Evolutionary conservation across 129 eudicot species (phyloP).

Genomic region (Tagetes erecta): DNA sequence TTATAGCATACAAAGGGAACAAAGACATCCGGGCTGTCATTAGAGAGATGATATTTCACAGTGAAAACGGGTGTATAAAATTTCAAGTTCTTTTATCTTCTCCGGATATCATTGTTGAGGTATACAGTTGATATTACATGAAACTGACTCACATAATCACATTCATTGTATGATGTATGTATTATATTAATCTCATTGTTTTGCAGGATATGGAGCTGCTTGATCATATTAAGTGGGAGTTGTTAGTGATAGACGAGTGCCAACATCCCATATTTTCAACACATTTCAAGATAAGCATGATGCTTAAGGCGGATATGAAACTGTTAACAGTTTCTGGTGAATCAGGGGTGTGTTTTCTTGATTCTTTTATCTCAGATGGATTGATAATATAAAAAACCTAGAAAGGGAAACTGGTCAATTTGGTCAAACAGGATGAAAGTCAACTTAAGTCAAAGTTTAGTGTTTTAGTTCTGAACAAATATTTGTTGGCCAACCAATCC

Average conservation of each 20-base stretch:
- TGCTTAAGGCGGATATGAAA: conserved; percentile 44
- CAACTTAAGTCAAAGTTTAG: background rate
- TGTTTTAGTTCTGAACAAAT: background rate
- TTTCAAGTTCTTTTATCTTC: conserved; percentile 49
- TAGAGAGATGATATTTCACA: conserved; percentile 33
- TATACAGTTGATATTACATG: conserved; percentile 18
- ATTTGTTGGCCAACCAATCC: background rate
- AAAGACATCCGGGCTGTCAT: conserved; percentile 34
- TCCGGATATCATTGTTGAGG: conserved; percentile 42
- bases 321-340: conserved; percentile 35
- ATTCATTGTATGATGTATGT: background rate
- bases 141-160: background rate
- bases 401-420: background rate
- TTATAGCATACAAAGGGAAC: conserved; percentile 43
- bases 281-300: conserved; percentile 21
- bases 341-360: conserved; percentile 26
- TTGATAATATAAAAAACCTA: background rate
- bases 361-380: background rate
- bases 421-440: conserved; percentile 4
- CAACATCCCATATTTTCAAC: conserved; percentile 26
- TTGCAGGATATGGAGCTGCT: conserved; percentile 41
- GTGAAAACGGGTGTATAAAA: conserved; percentile 34
- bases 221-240: conserved; percentile 45
- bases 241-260: conserved; percentile 41
- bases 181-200: background rate